Percentiles rank a stretch among this genome's conserved stretches.
Evolutionary conservation across 345 rosid genomes (phyloP).

Genomic region (Eucalyptus urophylla): DNA sequence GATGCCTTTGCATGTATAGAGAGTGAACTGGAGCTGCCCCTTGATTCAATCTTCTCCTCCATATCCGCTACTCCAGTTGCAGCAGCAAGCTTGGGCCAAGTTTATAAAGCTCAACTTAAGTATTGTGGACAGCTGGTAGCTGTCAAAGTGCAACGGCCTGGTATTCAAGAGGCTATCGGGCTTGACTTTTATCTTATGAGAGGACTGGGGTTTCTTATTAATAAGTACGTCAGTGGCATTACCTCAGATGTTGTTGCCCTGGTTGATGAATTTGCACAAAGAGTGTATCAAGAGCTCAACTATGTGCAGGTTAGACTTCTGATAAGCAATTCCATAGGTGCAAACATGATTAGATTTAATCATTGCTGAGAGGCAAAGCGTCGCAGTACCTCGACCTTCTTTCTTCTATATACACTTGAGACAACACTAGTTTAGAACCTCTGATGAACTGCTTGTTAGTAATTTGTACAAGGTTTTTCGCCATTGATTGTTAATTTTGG

Average conservation of each 20-base stretch:
- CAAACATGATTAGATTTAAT: neutral
- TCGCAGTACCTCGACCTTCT: neutral
- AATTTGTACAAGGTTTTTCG: constrained; percentile 1
- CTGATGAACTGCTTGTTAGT: neutral
- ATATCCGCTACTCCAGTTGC: constrained; percentile 83
- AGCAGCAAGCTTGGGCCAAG: constrained; percentile 97
- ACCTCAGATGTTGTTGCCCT: constrained; percentile 75
- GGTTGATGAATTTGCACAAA: constrained; percentile 71
- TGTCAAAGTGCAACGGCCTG: constrained; percentile 93
- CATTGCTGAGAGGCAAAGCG: neutral
- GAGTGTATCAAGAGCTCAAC: constrained; percentile 92
- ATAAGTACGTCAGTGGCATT: constrained; percentile 55
- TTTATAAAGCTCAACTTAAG: constrained; percentile 81
- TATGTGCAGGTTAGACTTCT: constrained; percentile 66
- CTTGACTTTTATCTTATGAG: constrained; percentile 86
- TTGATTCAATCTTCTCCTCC: constrained; percentile 57
- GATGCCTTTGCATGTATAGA: constrained; percentile 89
- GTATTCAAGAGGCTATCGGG: constrained; percentile 80
- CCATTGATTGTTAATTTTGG: constrained; percentile 33
- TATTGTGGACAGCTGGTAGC: constrained; percentile 72
- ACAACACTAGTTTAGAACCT: neutral
- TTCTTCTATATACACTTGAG: neutral
- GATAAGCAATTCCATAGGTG: neutral
- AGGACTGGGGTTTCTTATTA: constrained; percentile 52
- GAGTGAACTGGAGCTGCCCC: constrained; percentile 60